These are phyloP conservation scores for Taiozyma onychis DNA, from an alignment of 1,139 yeast genomes.

Conservation along the genomic window DNA sequence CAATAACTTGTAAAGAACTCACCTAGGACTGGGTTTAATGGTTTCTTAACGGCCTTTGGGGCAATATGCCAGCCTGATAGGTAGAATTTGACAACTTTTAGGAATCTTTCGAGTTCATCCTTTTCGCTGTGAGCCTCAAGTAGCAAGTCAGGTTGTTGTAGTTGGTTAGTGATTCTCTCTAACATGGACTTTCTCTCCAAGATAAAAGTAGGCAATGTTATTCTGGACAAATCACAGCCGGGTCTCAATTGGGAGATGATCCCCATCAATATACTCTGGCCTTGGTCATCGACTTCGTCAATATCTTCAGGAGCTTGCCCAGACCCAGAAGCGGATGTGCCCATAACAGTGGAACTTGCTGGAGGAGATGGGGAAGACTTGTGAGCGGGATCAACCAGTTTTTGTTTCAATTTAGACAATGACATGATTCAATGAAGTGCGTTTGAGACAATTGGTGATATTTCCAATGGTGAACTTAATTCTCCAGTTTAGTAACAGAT, in stretches of 20 bases:
- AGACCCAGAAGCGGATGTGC: neutral
- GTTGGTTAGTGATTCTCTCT: slow-evolving; percentile 87
- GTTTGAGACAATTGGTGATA: neutral
- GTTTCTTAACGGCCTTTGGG: slow-evolving; percentile 97
- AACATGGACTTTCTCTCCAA: slow-evolving; percentile 94
- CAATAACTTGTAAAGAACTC: slow-evolving; percentile 88
- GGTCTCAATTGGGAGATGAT: slow-evolving; percentile 89
- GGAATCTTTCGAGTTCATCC: slow-evolving; percentile 64
- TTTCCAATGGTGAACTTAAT: neutral
- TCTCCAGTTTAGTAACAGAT: neutral
- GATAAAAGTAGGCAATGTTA: slow-evolving; percentile 91
- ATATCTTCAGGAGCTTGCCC: slow-evolving; percentile 49
- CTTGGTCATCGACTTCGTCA: slow-evolving; percentile 88
- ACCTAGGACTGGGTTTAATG: slow-evolving; percentile 90
- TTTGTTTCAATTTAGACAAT: slow-evolving; percentile 14
- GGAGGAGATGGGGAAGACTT: neutral
- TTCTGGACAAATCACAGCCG: slow-evolving; percentile 84
- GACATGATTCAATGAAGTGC: slow-evolving; percentile 10
- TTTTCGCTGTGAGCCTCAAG: slow-evolving; percentile 56
- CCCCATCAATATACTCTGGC: slow-evolving; percentile 78
- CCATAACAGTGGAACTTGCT: neutral
- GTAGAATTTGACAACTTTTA: slow-evolving; percentile 79
- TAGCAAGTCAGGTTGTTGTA: slow-evolving; percentile 75
- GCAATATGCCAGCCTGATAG: slow-evolving; percentile 97
- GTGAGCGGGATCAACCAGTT: slow-evolving; percentile 3